A percentile compares a stretch with the other conserved stretches of the same genome.
These are phyloP conservation scores for Candida peoriensis DNA, from an alignment of 805 yeast species.

Conservation along the genomic window DNA sequence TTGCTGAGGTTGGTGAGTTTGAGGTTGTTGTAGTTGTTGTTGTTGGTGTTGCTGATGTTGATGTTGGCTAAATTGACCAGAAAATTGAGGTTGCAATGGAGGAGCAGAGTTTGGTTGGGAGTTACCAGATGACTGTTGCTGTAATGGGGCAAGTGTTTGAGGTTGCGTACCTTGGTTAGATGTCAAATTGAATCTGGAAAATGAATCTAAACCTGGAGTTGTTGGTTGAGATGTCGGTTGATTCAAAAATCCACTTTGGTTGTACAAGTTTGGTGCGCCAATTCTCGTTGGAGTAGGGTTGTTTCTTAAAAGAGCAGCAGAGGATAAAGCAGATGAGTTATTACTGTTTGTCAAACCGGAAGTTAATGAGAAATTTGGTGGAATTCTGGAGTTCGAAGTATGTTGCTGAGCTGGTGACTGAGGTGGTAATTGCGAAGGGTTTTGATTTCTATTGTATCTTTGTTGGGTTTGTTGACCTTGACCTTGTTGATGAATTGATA, in stretches of 20 bases:
- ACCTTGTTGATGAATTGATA: constrained; percentile 3
- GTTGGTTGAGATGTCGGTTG: constrained; percentile 28
- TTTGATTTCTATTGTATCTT: constrained; percentile 12
- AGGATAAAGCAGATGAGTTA: constrained; percentile 15
- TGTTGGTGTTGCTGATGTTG: constrained; percentile 12
- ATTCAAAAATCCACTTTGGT: constrained; percentile 16
- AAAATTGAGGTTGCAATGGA: constrained; percentile 1
- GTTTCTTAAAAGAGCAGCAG: constrained; percentile 27
- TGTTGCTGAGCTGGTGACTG: constrained; percentile 17
- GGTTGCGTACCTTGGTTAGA: constrained; percentile 1
- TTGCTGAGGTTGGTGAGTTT: constrained; percentile 8
- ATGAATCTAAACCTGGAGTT: constrained; percentile 26
- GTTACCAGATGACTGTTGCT: constrained; percentile 8
- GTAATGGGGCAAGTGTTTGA: constrained; percentile 9
- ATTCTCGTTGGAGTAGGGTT: constrained; percentile 27
- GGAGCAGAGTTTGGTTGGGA: not conserved
- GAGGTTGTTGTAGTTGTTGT: constrained; percentile 9
- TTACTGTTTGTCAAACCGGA: constrained; percentile 13
- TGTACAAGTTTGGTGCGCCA: constrained; percentile 14
- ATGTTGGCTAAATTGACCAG: constrained; percentile 2
- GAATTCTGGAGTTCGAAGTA: constrained; percentile 18
- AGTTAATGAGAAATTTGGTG: constrained; percentile 21
- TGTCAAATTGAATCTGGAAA: constrained; percentile 19
- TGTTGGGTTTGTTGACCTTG: constrained; percentile 9
- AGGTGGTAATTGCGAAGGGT: constrained; percentile 8